Evolutionary conservation across 768 basidiomycete species (phyloP), one percentile per base, ranked within the genome.

Genomic region (Serendipita indica): DNA sequence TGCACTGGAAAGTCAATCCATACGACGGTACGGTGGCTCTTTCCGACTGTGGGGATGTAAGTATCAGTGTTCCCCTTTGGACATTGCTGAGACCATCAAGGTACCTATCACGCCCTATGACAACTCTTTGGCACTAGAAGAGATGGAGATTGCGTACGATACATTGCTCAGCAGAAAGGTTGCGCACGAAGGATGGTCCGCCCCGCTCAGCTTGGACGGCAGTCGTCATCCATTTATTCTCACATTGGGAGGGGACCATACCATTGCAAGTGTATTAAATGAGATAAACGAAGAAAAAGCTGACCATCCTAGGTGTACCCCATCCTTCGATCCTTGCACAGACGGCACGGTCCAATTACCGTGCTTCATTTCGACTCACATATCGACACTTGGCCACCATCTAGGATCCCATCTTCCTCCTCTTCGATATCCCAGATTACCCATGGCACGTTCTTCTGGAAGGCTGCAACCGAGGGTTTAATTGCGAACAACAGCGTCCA

Each of bases 341-440:
- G 81, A 65, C 75, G 85, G 25, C 89, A 92, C 66, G 89, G 89
- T 1, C 85, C 86, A 0, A 76, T 88, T 58, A 82, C 83, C 33
- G 84, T 87, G 43, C 86, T 90, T 45, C 89, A 91, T 67, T 89
- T 90, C 62, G 88, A 90, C 65, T 84, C 85, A 32, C 86, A 90
- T 69, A 76, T 89, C 69, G 86, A 88, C 65, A 87, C 86, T 4
- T 84, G 81, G 78, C 68, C 80, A 59, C 67, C 63, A 27, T 25
- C 33, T 46, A 58, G 32, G 33, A 41, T 57, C 28, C 37, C 39
- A 28, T 13, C 5, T 52, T 63, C 59, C 62, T 65, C 37, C 70
- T 72, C 60, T 69, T 71, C 52, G 70, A 72, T 60, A 66, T 82
- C 80, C 49, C 81, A 74, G 60, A 73, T 89, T 37, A 91, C 82